These are phyloP conservation scores for Wallacemonas collosoma DNA, from an alignment of 208 protist species.

Conservation along the genomic window DNA sequence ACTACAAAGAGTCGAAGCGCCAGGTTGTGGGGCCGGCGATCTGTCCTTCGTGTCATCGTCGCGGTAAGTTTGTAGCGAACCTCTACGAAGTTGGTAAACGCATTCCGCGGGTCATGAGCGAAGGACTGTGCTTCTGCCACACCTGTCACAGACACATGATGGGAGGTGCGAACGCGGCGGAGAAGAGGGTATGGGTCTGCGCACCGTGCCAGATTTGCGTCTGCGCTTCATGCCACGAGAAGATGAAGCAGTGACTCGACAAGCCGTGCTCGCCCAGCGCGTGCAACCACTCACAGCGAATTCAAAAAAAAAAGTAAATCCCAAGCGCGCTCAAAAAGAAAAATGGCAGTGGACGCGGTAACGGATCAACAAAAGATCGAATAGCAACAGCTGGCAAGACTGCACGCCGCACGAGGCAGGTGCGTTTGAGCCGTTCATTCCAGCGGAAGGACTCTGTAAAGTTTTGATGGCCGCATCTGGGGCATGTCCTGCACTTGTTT, in stretches of 20 bases:
- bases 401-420: too few species aligned
- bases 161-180: conserved; percentile 28
- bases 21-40: conserved; percentile 27
- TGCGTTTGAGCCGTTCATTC: too few species aligned
- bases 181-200: conserved; percentile 60
- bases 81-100: conserved; percentile 67
- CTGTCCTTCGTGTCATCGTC: conserved; percentile 59
- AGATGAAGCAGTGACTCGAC: background rate
- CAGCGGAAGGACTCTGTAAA: too few species aligned
- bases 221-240: conserved; percentile 32
- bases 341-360: too few species aligned
- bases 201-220: conserved; percentile 56
- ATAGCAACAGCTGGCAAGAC: too few species aligned
- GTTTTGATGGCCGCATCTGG: background rate
- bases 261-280: background rate
- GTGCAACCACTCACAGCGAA: too few species aligned
- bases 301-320: too few species aligned
- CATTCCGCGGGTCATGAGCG: conserved; percentile 35
- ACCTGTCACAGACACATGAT: conserved; percentile 21
- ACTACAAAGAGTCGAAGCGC: conserved; percentile 57
- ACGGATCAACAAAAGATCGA: too few species aligned
- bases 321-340: too few species aligned
- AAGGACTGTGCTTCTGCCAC: conserved; percentile 39
- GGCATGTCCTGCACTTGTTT: background rate
- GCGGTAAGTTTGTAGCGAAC: conserved; percentile 47